Base-by-base conservation (phyloP, 1,139 yeast genomes). In the Hemisphaericaspora xylanilytica region DNA sequence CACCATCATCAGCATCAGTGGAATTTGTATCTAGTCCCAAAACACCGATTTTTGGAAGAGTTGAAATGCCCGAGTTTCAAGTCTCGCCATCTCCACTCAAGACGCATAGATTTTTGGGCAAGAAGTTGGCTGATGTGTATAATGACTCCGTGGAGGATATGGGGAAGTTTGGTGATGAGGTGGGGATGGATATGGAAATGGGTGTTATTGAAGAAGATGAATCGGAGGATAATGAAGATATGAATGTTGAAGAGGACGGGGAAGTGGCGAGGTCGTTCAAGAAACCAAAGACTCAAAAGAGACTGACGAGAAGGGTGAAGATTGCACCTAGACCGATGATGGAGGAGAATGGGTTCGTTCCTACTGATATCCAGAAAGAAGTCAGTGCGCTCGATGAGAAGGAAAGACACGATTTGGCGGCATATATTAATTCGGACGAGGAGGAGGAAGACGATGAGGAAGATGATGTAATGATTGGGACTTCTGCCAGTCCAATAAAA, bases 251-350 rank as follows among this genome's bases (percentile, higher is more conserved):
- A 17, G 51, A 40, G 16, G 36, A 29, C 21, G 21, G 21, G 8
- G 21, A 47, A 32, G 56, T 32, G 20, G 15, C 52, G 30, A 17
- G 56, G 46, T 10, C 51, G 33, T 33, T 58, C 51, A 63, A 65
- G 42, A 66, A 65, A 59, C 67, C 63, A 36, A 55, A 56, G 59
- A 63, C 81, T 0, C 83, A 77, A 37, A 83, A 82, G 61, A 64
- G 90, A 52, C 75, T 80, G 3, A 81, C 88, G 0, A 66, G 83
- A 47, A 67, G 83, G 41, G 79, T 77, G 55, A 76, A 74, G 42
- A 71, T 81, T 57, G 74, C 71, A 43, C 78, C 81, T 1, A 52
- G 69, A 9, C 53, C 56, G 13, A 41, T 34, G 5, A 36, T 33
- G 10, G 24, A 29, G 1, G 61, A 55, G 3, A 73, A 65, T 38